Conservation (phyloP, 2,329 filamentous ascomycete genomes). For the Calonectria montana region DNA sequence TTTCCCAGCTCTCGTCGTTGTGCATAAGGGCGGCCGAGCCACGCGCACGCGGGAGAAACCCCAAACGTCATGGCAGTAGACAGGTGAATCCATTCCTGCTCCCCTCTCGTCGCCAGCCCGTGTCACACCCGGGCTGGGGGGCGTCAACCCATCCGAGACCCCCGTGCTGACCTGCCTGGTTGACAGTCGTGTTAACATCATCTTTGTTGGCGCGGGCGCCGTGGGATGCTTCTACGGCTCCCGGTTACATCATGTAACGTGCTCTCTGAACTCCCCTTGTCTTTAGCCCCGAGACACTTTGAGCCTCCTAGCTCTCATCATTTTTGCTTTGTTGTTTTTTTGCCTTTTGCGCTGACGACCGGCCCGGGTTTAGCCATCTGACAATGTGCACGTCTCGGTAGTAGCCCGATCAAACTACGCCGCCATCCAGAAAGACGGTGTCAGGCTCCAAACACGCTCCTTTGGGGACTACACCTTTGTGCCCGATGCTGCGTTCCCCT, state of each 20-base stretch:
- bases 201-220: conserved; percentile 77
- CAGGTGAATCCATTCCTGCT: conserved; percentile 8
- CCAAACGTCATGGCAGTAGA: conserved; percentile 11
- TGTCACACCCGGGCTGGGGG: background rate
- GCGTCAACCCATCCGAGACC: conserved; percentile 2
- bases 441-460: conserved; percentile 71
- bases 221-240: conserved; percentile 81
- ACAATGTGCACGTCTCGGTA: conserved; percentile 71
- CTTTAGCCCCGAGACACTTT: background rate
- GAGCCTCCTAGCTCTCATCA: conserved; percentile 15
- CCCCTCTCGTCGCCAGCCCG: background rate
- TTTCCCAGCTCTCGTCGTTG: background rate
- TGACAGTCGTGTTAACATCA: conserved; percentile 58
- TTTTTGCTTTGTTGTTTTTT: background rate
- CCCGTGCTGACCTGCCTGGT: conserved; percentile 25
- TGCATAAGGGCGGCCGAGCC: conserved; percentile 15
- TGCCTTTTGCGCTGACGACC: conserved; percentile 20
- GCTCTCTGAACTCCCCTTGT: conserved; percentile 1
- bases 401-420: conserved; percentile 81
- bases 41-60: background rate
- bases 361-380: conserved; percentile 51
- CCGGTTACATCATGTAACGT: conserved; percentile 68
- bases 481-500: conserved; percentile 72
- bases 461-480: conserved; percentile 76
- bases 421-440: conserved; percentile 70